These are phyloP conservation scores for Helichrysum umbraculigerum DNA, from an alignment of 129 eudicot genomes.

Conservation along the genomic window DNA sequence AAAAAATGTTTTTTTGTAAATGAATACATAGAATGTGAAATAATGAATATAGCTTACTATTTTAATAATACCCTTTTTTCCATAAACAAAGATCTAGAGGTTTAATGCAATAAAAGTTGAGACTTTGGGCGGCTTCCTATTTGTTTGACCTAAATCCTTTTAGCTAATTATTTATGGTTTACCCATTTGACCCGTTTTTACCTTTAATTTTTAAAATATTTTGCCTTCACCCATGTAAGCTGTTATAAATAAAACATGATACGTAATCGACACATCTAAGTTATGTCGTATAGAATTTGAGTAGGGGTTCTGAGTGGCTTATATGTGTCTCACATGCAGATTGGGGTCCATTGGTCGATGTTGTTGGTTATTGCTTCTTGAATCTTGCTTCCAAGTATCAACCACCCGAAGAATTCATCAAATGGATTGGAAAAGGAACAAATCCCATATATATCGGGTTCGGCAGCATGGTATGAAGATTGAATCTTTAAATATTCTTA, in stretches of 20 bases:
- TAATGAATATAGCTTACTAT: not conserved
- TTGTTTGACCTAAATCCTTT: not conserved
- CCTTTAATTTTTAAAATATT: not conserved
- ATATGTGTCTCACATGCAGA: conserved; percentile 47
- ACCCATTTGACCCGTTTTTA: not conserved
- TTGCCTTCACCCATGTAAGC: not conserved
- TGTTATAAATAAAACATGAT: not conserved
- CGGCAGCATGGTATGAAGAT: conserved; percentile 89
- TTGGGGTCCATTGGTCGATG: conserved; percentile 93
- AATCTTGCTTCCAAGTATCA: conserved; percentile 72
- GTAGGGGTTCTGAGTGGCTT: not conserved
- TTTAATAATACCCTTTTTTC: no score
- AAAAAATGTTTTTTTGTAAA: not conserved
- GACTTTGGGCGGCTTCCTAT: not conserved
- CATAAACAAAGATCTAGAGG: not conserved
- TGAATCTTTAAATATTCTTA: not conserved
- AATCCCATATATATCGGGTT: conserved; percentile 89
- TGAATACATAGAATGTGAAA: not conserved
- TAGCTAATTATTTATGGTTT: not conserved
- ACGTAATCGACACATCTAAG: not conserved
- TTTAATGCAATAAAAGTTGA: not conserved
- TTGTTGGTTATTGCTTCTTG: conserved; percentile 94
- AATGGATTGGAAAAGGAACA: conserved; percentile 80
- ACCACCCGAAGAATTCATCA: conserved; percentile 59
- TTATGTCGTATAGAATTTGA: conserved; percentile 4